Evolutionary conservation across 805 yeast species (phyloP).

Genomic region (Naumovozyma castellii): DNA sequence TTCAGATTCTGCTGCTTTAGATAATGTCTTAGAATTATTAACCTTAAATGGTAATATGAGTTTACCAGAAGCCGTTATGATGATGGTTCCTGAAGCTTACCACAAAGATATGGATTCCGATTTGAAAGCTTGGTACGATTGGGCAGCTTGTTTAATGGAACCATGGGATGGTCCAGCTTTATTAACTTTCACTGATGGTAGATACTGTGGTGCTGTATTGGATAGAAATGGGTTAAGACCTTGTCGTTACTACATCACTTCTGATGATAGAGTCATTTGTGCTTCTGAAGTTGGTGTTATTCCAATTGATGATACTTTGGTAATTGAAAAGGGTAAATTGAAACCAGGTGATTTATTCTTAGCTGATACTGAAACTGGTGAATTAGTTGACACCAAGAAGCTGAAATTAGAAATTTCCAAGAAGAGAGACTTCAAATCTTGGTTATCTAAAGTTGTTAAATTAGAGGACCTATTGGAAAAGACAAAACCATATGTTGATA

Average conservation of each 20-base stretch:
- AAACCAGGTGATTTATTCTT: conserved; percentile 94
- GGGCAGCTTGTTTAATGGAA: conserved; percentile 99
- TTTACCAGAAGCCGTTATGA: conserved; percentile 94
- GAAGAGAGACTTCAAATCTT: conserved; percentile 83
- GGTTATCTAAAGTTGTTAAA: conserved; percentile 82
- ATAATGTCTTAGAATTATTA: conserved; percentile 85
- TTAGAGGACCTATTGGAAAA: conserved; percentile 55
- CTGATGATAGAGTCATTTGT: conserved; percentile 90
- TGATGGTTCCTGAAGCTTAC: conserved; percentile 97
- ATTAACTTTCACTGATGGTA: conserved; percentile 92
- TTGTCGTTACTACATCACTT: conserved; percentile 91
- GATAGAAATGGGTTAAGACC: conserved; percentile 98
- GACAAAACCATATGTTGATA: neutral
- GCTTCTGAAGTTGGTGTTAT: conserved; percentile 98
- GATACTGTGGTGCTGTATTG: conserved; percentile 96
- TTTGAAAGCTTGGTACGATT: conserved; percentile 90
- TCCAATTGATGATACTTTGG: conserved; percentile 71
- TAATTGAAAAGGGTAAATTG: conserved; percentile 84
- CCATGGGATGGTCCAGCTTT: conserved; percentile 99
- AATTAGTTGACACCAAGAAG: conserved; percentile 87
- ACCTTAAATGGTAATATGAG: conserved; percentile 87
- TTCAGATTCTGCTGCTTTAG: conserved; percentile 96
- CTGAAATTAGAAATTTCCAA: conserved; percentile 71
- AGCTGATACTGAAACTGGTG: conserved; percentile 87
- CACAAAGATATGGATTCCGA: conserved; percentile 93